Percentiles rank a stretch among this genome's conserved stretches.
phyloP scores from a whole-genome alignment of 2,329 filamentous ascomycete species.

The Fusarium anguioides region DNA sequence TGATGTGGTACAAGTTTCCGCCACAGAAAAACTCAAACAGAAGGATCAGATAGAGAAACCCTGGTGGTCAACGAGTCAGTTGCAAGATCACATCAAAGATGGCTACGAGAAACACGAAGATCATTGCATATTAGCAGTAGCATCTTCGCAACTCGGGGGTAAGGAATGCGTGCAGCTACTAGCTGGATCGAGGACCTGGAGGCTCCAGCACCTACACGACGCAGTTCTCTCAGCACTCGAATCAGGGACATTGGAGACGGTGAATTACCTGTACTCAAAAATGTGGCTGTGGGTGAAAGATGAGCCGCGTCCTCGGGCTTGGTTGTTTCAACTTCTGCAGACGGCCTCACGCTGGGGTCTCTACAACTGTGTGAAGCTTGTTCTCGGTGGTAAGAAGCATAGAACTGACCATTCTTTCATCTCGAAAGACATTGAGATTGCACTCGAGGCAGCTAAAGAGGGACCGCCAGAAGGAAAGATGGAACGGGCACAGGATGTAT shows the following conservation, averaged over 20 bases:
- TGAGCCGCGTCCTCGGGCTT: neutral
- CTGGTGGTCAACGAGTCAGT: neutral
- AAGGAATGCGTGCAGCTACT: neutral
- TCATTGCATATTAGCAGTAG: neutral
- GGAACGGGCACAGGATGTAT: neutral
- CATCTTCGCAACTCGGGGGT: neutral
- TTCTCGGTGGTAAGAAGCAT: neutral
- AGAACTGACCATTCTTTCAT: neutral
- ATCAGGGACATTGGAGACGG: neutral
- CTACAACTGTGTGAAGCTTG: neutral
- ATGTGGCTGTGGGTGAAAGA: neutral
- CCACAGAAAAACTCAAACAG: neutral
- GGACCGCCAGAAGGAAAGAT: neutral
- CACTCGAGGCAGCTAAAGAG: neutral
- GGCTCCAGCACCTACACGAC: neutral
- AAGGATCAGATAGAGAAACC: neutral
- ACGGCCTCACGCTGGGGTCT: neutral
- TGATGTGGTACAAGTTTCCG: neutral
- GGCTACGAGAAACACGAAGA: neutral
- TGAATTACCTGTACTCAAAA: neutral
- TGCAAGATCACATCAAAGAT: neutral
- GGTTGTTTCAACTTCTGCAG: neutral
- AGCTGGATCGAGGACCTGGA: neutral
- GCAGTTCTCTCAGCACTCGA: neutral
- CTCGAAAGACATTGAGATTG: neutral